Evolutionary conservation across 805 yeast genomes (phyloP), one percentile per base, ranked within the genome.

Genomic region (Phaffomyces opuntiae): DNA sequence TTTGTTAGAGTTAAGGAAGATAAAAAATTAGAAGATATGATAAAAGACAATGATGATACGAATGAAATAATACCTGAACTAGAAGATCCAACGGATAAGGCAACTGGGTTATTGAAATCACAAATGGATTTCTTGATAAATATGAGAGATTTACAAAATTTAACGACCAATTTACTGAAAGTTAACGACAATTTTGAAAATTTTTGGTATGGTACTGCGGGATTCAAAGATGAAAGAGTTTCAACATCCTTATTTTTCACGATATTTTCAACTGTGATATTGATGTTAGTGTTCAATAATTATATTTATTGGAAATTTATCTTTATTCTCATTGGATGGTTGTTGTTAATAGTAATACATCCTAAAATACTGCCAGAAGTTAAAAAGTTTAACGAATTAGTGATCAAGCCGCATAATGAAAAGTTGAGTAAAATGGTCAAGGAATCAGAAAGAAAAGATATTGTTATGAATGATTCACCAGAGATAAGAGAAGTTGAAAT

Each of bases 111-210:
- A 11, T 47, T 64, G n/a, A 59, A 56, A 29, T 58, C 58, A 43
- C 65, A 70, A 19, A 63, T 68, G 59, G 75, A 72, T 40, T 64
- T 73, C 42, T 53, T 72, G 4, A 60, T 80, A 48, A 86, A 83
- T 53, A 72, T 87, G 80, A 72, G 86, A 47, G 91, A 86, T 56
- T 67, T 86, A 26, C 95, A 87, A 60, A 78, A 79, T 49, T 62
- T 79, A 33, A 76, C 87, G 16, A 68, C 82, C 0, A 76, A 75
- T 44, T 47, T 82, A 8, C 69, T 86, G 25, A 64, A 68, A 14
- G 57, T 70, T 0, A 64, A 78, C 43, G 80, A 81, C 19, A 62
- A 66, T 16, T 61, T 75, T 8, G 88, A 85, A 47, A 65, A 65
- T 33, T 72, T 80, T 45, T 67, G 80, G 54, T 74, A 70, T 53